Evolutionary conservation across 371 early-diverging fungal species (phyloP).

Genomic region (Encephalitozoon cuniculi): DNA sequence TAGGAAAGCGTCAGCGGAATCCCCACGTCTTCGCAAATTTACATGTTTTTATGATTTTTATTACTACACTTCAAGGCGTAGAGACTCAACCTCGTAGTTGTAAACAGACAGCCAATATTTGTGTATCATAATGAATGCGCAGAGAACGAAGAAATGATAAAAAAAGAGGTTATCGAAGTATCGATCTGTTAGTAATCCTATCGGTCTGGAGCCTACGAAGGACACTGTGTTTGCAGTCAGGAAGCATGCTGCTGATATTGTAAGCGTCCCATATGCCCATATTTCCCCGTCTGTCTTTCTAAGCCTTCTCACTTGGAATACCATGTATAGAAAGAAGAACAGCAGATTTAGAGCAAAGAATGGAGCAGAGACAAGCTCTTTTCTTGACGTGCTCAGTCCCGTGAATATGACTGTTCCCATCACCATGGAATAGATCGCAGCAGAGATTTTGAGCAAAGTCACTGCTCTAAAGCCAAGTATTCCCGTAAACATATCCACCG

Average conservation of each 20-base stretch:
- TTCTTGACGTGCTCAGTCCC: not conserved
- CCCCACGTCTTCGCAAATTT: not conserved
- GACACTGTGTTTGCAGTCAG: not conserved
- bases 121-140: constrained; percentile 52
- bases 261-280: constrained; percentile 54
- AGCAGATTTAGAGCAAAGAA: constrained; percentile 25
- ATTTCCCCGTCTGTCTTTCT: constrained; percentile 43
- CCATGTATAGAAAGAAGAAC: constrained; percentile 14
- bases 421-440: constrained; percentile 13
- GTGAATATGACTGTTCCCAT: constrained; percentile 17
- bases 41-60: not conserved
- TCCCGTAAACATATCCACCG: constrained; percentile 33
- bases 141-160: constrained; percentile 35
- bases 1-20: not conserved
- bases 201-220: constrained; percentile 30
- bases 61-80: constrained; percentile 25
- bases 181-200: constrained; percentile 36
- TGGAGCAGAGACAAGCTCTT: not conserved
- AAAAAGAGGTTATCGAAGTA: constrained; percentile 56
- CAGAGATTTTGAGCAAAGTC: constrained; percentile 10
- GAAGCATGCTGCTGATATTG: constrained; percentile 30
- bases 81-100: constrained; percentile 54
- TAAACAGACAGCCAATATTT: constrained; percentile 56
- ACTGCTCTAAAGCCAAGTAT: constrained; percentile 14
- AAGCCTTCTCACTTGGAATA: constrained; percentile 37